These are phyloP conservation scores for Paraurostyla sp. DNA, from an alignment of 73 alveolate genomes.

Conservation along the genomic window DNA sequence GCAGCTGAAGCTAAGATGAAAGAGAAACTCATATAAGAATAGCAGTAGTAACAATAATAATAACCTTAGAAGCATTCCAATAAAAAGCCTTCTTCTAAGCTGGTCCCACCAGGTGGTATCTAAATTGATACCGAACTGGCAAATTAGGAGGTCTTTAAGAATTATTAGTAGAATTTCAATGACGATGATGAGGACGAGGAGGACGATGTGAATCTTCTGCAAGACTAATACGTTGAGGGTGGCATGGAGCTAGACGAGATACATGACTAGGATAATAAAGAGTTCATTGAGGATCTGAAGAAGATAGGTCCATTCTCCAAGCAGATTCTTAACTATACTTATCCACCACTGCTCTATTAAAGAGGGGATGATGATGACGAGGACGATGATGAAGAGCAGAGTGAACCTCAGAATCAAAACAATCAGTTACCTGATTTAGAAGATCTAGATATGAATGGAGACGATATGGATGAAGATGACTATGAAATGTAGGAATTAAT, in stretches of 20 bases:
- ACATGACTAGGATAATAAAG: background rate
- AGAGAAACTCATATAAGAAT: background rate
- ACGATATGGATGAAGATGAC: background rate
- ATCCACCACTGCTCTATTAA: conserved; percentile 63
- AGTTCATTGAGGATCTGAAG: conserved; percentile 48
- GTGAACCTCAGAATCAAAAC: background rate
- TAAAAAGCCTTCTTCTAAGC: background rate
- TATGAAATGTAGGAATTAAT: background rate
- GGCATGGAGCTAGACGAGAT: conserved; percentile 14
- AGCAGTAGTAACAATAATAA: background rate
- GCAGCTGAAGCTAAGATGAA: background rate
- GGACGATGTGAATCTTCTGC: conserved; percentile 14
- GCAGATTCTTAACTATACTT: conserved; percentile 52
- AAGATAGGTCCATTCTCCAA: conserved; percentile 57
- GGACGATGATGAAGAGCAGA: conserved; percentile 44
- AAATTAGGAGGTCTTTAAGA: conserved; percentile 37
- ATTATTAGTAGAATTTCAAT: background rate
- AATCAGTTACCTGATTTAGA: background rate
- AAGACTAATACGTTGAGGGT: background rate
- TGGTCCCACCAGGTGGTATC: conserved; percentile 11
- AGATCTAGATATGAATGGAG: background rate
- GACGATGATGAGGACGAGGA: background rate
- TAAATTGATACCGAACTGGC: conserved; percentile 73
- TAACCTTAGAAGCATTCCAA: background rate
- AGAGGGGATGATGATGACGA: conserved; percentile 66